phyloP scores from a whole-genome alignment of 257 asterid species.

The Plectranthus barbatus region DNA sequence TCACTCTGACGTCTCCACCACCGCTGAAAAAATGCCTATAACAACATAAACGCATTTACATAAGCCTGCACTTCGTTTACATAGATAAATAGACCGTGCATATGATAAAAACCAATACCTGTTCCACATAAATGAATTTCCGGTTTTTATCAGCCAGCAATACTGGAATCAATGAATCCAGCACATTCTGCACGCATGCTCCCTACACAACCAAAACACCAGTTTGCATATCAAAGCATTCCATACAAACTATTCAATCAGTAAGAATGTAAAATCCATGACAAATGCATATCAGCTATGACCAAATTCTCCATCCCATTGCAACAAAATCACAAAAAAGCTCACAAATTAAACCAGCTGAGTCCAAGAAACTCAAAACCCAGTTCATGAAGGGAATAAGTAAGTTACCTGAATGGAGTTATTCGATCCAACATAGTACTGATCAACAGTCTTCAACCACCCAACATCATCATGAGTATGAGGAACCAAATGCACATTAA shows the following conservation, averaged over 20 bases:
- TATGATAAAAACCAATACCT: constrained; percentile 27
- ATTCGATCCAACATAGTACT: constrained; percentile 92
- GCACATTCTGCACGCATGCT: constrained; percentile 89
- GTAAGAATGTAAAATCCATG: background rate
- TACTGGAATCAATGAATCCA: constrained; percentile 86
- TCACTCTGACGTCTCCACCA: constrained; percentile 93
- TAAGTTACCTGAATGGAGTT: constrained; percentile 69
- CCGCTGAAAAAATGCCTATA: constrained; percentile 93
- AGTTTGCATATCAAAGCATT: constrained; percentile 1
- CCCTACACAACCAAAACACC: constrained; percentile 35
- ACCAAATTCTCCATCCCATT: background rate
- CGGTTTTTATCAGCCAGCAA: constrained; percentile 75
- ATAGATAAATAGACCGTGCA: background rate
- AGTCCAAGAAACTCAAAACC: background rate
- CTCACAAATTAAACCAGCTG: background rate
- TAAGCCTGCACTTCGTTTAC: background rate
- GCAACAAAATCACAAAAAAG: background rate
- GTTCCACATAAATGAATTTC: constrained; percentile 77
- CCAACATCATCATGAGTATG: constrained; percentile 98
- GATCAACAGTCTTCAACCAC: constrained; percentile 95
- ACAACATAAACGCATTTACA: background rate
- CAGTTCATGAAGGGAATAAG: background rate
- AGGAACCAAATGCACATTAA: constrained; percentile 94
- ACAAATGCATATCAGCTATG: background rate
- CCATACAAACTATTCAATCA: background rate